These are phyloP conservation scores for Apostasia ramifera DNA, from an alignment of 106 monocot genomes.

Conservation along the genomic window DNA sequence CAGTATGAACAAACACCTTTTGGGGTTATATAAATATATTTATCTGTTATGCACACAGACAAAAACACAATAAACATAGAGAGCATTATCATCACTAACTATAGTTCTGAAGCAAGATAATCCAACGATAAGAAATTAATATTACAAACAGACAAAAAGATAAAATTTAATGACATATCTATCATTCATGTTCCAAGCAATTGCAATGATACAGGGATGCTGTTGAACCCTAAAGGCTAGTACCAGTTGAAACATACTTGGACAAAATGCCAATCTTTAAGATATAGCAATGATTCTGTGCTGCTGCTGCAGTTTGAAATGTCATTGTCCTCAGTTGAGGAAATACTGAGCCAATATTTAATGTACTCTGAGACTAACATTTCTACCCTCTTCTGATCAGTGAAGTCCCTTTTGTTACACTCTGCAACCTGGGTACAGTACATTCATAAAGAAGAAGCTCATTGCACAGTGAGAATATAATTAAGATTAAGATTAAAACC, in stretches of 20 bases:
- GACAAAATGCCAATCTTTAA: constrained; percentile 98
- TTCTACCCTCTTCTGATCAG: constrained; percentile 83
- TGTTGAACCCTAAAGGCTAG: neutral
- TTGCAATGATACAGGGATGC: neutral
- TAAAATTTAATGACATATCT: neutral
- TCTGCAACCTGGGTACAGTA: constrained; percentile 65
- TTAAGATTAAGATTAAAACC: too few species aligned
- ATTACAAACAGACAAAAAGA: too few species aligned
- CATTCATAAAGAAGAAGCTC: neutral
- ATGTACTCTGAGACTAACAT: constrained; percentile 77
- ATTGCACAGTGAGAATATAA: neutral
- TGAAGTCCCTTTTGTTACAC: constrained; percentile 56
- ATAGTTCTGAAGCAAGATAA: too few species aligned
- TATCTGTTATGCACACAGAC: too few species aligned
- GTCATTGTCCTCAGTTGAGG: constrained; percentile 2
- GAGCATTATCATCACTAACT: too few species aligned
- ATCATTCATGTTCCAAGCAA: neutral
- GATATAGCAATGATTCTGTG: constrained; percentile 44
- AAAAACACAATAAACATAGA: too few species aligned
- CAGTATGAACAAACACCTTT: too few species aligned
- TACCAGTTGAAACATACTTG: constrained; percentile 38
- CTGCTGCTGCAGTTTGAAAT: constrained; percentile 6
- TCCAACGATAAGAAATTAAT: too few species aligned
- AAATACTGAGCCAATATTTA: constrained; percentile 38
- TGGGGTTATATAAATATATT: too few species aligned